Evolutionary conservation across 129 eudicot species (phyloP), one percentile per base, ranked within the genome.

Genomic region (Centrapalus pauciflorus): DNA sequence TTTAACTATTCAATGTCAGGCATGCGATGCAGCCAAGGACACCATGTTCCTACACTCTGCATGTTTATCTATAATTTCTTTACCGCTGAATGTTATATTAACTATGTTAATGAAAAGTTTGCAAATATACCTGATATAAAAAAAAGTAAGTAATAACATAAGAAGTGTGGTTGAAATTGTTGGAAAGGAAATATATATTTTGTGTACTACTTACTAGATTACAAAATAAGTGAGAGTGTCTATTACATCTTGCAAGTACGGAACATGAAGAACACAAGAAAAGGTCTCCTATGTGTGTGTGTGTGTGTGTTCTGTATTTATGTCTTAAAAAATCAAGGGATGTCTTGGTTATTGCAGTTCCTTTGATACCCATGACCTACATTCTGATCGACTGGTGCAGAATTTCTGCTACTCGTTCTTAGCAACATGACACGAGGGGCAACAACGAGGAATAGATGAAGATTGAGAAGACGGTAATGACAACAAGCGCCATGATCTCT

Each of bases 401-500:
- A 55, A 45, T 43, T 50, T 65, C 59, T 41, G 35, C 40, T 74
- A 38, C 58, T 29, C 35, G n/a, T 74, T 65, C 67, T 65, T 66
- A 55, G 40, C 30, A 14, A 8, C 10, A 56, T 74, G 73, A 74
- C 60, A 55, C 16, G 34, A 41, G 67, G 66, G 23, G 73, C 27
- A 5, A 65, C 8, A 61, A 72, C 3, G 3, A 74, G 21, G 5
- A 30, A 43, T 65, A 19, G 14, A 74, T 25, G 52, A 65, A 55
- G 61, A 66, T 27, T 17, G 16, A 30, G 79, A 65, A 74, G 16
- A 65, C 20, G 24, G 24, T 56, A 65, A 74, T 65, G 35, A 56
- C 38, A 43, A 55, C 73, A 34, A 74, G 13, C n/a, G 73, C 25
- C 67, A 74, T 65, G 29, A 74, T 74, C 52, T 74, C 73, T 0